These are phyloP conservation scores for Globisporangium mamillatum DNA, from an alignment of 352 stramenopile genomes.

Conservation along the genomic window DNA sequence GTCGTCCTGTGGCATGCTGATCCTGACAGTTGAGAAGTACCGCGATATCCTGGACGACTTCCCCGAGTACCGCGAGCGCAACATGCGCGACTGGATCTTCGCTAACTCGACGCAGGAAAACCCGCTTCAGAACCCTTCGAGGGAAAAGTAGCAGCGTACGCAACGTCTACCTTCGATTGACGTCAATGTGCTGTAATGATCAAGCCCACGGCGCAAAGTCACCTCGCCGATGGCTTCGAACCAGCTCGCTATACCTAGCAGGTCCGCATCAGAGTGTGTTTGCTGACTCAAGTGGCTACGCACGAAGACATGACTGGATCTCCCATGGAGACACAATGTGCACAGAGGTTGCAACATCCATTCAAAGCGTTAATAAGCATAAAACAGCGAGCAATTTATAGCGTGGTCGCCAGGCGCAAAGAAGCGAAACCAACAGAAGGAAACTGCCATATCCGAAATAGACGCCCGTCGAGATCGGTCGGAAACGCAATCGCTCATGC, in stretches of 20 bases:
- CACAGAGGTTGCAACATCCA: neutral
- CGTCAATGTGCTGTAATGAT: neutral
- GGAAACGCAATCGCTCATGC: neutral
- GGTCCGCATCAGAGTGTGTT: neutral
- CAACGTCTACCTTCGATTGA: neutral
- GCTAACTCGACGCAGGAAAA: slow-evolving; percentile 11
- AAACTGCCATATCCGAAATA: neutral
- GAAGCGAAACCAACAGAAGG: neutral
- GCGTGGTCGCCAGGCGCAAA: neutral
- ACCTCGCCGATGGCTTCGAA: neutral
- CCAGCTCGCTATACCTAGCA: neutral
- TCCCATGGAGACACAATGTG: no score
- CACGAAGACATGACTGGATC: neutral
- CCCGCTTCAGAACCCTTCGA: slow-evolving; percentile 3
- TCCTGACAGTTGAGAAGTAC: slow-evolving; percentile 45
- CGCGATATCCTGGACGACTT: slow-evolving; percentile 43
- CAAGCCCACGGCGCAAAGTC: neutral
- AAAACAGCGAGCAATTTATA: neutral
- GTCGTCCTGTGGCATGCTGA: slow-evolving; percentile 37
- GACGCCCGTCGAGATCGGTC: neutral
- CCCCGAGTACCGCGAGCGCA: slow-evolving; percentile 45
- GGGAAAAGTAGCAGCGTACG: neutral
- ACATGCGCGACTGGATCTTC: slow-evolving; percentile 47
- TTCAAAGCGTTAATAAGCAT: neutral
- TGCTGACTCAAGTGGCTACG: neutral